Conservation (phyloP, 345 rosid genomes). For the Geranium rotundifolium region DNA sequence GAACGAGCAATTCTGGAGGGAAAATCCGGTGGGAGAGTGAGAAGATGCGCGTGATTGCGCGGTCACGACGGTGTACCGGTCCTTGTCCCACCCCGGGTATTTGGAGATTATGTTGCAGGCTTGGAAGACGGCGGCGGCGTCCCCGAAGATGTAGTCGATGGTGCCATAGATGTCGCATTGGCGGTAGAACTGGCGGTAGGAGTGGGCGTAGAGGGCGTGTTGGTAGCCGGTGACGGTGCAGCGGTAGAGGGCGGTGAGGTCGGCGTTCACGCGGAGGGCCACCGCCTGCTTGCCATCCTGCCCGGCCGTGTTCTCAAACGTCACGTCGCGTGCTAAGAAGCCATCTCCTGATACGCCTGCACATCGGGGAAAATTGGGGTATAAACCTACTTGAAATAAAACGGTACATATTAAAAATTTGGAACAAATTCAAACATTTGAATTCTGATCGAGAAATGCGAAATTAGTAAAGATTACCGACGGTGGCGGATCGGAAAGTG, state of each 20-base stretch:
- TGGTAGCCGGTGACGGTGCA: conserved; percentile 60
- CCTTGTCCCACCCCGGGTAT: conserved; percentile 50
- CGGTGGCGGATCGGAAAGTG: no score
- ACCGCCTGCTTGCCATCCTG: conserved; percentile 69
- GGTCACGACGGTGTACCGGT: conserved; percentile 59
- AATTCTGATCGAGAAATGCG: no score
- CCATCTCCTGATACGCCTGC: conserved; percentile 74
- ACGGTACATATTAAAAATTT: no score
- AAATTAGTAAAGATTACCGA: no score
- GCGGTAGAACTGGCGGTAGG: conserved; percentile 68
- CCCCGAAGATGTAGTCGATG: conserved; percentile 63
- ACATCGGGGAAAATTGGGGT: no score
- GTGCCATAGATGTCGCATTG: conserved; percentile 72
- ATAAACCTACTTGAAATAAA: no score
- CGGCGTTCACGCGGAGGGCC: conserved; percentile 63
- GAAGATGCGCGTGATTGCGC: conserved; percentile 60
- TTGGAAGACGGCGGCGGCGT: conserved; percentile 68
- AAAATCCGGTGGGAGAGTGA: conserved; percentile 62
- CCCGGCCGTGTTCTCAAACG: conserved; percentile 69
- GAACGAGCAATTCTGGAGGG: conserved; percentile 70
- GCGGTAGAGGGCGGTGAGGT: conserved; percentile 46
- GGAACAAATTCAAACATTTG: no score
- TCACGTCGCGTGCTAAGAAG: conserved; percentile 62
- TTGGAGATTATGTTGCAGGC: conserved; percentile 52
- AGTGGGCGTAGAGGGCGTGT: conserved; percentile 63